Evolutionary conservation across 495 filamentous ascomycete species (phyloP), one percentile per base, ranked within the genome.

Genomic region (Tuber borchii): DNA sequence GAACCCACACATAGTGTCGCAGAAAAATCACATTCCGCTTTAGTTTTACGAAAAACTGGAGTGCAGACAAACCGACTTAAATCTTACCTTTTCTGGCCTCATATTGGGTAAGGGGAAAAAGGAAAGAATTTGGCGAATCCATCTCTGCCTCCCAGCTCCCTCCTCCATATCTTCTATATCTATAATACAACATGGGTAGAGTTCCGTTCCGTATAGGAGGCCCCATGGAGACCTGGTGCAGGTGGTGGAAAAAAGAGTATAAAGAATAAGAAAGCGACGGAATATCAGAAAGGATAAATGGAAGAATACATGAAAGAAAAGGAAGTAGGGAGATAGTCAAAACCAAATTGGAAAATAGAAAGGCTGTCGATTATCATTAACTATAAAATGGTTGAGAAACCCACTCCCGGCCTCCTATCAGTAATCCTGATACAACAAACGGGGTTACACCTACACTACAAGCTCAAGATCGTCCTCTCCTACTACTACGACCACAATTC

Each of bases 161-260:
- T 12, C 56, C 56, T 51, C 26, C 74, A 5, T 31, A 61, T 12
- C 26, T 14, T n/a, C 26, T n/a, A 61, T 31, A 31, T 31, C 56
- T 61, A 61, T 61, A 31, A 61, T 61, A 61, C 56, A 61, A 61
- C 56, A 61, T 61, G 56, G 31, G 56, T 61, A 61, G 56, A 61
- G 56, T 61, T 61, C 56, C 56, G 56, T 26, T 61, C 56, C 26
- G 56, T 61, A 61, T 61, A 16, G n/a, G 10, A 61, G 12, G n/a
- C 56, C 56, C 56, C 56, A 10, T 12, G n/a, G 31, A 61, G 56
- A 6, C 56, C 56, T 6, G n/a, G 56, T 1, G 56, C 26, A 31
- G 56, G 16, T 12, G 12, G 56, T n/a, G 26, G 26, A 61, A 5
- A 61, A 61, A 61, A 16, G 51, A 12, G 51, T 26, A 56, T n/a